phyloP scores from a whole-genome alignment of 2,329 filamentous ascomycete species.

The Colletotrichum sidae region DNA sequence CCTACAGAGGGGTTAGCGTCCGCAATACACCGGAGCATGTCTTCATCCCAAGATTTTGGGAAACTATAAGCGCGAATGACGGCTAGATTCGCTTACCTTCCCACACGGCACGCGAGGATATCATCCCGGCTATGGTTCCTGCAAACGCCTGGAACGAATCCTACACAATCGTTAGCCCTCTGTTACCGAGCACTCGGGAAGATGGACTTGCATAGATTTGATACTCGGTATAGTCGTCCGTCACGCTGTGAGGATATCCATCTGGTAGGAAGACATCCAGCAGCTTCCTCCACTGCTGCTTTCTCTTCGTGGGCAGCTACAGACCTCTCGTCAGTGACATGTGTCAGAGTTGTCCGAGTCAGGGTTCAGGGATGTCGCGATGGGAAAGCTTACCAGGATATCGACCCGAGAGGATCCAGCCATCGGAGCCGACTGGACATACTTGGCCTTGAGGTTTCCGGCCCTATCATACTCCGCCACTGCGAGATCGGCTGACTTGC shows the following conservation, averaged over 20 bases:
- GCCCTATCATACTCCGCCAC: slow-evolving; percentile 31
- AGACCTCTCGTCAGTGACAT: slow-evolving; percentile 18
- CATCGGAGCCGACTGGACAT: slow-evolving; percentile 26
- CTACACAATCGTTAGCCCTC: background rate
- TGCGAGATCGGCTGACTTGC: slow-evolving; percentile 6
- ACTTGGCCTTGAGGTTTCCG: slow-evolving; percentile 31
- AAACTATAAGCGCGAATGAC: slow-evolving; percentile 7
- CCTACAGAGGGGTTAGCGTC: slow-evolving; percentile 13
- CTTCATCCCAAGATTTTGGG: slow-evolving; percentile 8
- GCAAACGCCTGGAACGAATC: slow-evolving; percentile 35
- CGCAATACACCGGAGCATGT: background rate
- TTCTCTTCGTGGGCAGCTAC: slow-evolving; percentile 25
- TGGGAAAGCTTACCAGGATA: slow-evolving; percentile 26
- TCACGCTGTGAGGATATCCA: slow-evolving; percentile 32
- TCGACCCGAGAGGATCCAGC: slow-evolving; percentile 25
- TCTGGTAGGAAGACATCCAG: slow-evolving; percentile 32
- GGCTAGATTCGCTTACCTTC: slow-evolving; percentile 14
- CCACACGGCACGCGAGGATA: slow-evolving; percentile 35
- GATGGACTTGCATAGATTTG: slow-evolving; percentile 25
- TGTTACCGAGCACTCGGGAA: no score
- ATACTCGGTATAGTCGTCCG: slow-evolving; percentile 33
- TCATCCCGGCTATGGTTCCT: slow-evolving; percentile 35
- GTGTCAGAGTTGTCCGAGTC: background rate
- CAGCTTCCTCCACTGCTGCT: slow-evolving; percentile 25
- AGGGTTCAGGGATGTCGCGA: slow-evolving; percentile 12